Evolutionary conservation across 225 moss, liverwort and hornwort species (phyloP), one percentile per base, ranked within the genome.

Genomic region (Takakia lepidozioides): DNA sequence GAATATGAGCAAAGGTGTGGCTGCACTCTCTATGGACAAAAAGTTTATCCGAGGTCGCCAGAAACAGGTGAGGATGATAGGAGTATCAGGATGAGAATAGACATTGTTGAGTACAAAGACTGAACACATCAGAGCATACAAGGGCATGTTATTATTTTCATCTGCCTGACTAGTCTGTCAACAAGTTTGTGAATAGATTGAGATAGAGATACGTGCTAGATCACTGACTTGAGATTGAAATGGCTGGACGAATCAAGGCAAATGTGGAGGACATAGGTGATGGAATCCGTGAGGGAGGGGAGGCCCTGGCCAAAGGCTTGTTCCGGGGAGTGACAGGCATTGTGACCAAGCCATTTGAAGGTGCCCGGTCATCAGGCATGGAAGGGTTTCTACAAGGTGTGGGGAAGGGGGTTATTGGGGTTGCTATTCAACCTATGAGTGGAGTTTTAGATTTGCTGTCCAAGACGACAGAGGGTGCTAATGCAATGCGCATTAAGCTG

Each of bases 1-100:
- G 22, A 86, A 95, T 60, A 89, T 95, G 89, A 95, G 93, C 66
- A 95, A 95, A 75, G 89, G 89, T 54, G 89, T 95, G 40, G 93
- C 93, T 62, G 93, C 93, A 26, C 82, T 95, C 37, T 95, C 93
- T 2, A 95, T 95, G 93, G 93, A 95, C 70, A 90, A 95, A 50
- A 95, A 95, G 53, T 95, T 95, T 23, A 87, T 90, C 27, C 84
- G 86, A 43, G 58, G 70, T 41, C 89, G 93, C 27, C 80, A 82
- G 46, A 86, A 71, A 54, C 93, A 95, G 92, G 87, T 87, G 19
- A 18, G 60, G 10, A 15, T 24, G n/a, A n/a, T n/a, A n/a, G n/a
- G n/a, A n/a, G n/a, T n/a, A n/a, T n/a, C n/a, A n/a, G n/a, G n/a
- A n/a, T n/a, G n/a, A n/a, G n/a, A n/a, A n/a, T n/a, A n/a, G n/a